A percentile compares a stretch with the other conserved stretches of the same genome.
phyloP scores from a whole-genome alignment of 345 rosid genomes.

The Iberis pinnata region DNA sequence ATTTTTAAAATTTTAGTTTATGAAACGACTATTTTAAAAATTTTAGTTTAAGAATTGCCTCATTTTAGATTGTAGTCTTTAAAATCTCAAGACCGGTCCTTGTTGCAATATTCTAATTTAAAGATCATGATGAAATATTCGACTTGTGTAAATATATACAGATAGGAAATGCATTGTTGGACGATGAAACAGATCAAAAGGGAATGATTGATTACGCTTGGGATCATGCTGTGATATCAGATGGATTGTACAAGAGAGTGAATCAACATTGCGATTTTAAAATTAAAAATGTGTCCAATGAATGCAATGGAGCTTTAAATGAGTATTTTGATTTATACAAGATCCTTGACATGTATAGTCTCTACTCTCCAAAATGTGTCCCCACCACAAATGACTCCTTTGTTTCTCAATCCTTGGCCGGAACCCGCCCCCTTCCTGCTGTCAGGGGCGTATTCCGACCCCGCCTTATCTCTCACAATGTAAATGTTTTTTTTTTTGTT shows the following conservation, averaged over 20 bases:
- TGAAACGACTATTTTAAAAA: too few species aligned
- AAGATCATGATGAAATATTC: not conserved
- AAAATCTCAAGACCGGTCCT: too few species aligned
- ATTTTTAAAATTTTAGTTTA: too few species aligned
- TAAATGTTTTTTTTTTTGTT: constrained; percentile 18
- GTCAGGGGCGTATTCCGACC: constrained; percentile 34
- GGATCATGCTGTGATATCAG: constrained; percentile 84
- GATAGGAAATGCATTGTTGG: constrained; percentile 73
- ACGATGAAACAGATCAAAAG: constrained; percentile 62
- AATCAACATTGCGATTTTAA: constrained; percentile 52
- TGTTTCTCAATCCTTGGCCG: constrained; percentile 14
- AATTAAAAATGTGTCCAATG: constrained; percentile 6
- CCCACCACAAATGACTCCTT: constrained; percentile 10
- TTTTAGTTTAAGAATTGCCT: too few species aligned
- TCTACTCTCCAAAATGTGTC: constrained; percentile 47
- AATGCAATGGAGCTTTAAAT: constrained; percentile 34
- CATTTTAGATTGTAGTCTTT: too few species aligned
- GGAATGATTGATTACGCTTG: constrained; percentile 84
- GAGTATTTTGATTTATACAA: constrained; percentile 44
- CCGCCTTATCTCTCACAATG: constrained; percentile 38
- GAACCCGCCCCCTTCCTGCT: constrained; percentile 30
- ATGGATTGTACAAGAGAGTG: constrained; percentile 36
- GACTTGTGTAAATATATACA: constrained; percentile 26
- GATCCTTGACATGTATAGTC: constrained; percentile 72
- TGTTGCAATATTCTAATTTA: too few species aligned